Percentiles rank a stretch among this genome's conserved stretches.
phyloP scores from a whole-genome alignment of 2,329 filamentous ascomycete species.

The Coccinonectria pachysandricola region DNA sequence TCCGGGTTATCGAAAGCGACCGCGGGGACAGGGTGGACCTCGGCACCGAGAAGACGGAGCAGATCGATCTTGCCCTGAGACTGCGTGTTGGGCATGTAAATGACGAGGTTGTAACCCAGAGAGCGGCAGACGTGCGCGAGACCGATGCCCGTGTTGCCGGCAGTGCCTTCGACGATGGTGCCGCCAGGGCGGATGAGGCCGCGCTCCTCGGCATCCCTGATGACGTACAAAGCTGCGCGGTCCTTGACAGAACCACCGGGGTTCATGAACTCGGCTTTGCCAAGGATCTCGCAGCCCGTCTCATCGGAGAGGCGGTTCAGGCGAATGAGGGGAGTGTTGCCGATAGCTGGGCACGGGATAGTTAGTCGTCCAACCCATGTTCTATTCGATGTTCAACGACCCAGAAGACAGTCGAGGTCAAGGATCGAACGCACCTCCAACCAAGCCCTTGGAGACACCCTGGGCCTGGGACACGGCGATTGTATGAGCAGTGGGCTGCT shows the following conservation, averaged over 20 bases:
- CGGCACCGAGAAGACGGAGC: conserved; percentile 78
- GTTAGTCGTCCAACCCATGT: not conserved
- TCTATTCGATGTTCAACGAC: too few species aligned
- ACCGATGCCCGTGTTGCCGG: conserved; percentile 95
- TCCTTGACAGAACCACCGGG: conserved; percentile 95
- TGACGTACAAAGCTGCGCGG: conserved; percentile 86
- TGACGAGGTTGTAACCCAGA: conserved; percentile 87
- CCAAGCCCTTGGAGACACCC: conserved; percentile 65
- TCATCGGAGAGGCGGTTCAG: conserved; percentile 79
- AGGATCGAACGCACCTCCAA: conserved; percentile 71
- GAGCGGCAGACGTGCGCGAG: conserved; percentile 92
- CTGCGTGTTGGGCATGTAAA: conserved; percentile 99
- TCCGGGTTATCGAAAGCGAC: conserved; percentile 90
- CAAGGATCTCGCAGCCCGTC: conserved; percentile 87
- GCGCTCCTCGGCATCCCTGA: conserved; percentile 83
- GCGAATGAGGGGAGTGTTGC: conserved; percentile 90
- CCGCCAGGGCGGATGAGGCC: conserved; percentile 76
- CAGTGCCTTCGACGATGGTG: conserved; percentile 93
- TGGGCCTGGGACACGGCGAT: conserved; percentile 71
- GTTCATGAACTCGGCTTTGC: conserved; percentile 98
- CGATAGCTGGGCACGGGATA: conserved; percentile 57
- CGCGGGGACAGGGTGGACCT: conserved; percentile 91
- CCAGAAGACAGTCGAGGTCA: conserved; percentile 1
- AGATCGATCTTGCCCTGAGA: conserved; percentile 97
- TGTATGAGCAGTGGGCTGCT: conserved; percentile 46